Conservation (phyloP, 495 filamentous ascomycete species). For the Tetracladium setigerum region DNA sequence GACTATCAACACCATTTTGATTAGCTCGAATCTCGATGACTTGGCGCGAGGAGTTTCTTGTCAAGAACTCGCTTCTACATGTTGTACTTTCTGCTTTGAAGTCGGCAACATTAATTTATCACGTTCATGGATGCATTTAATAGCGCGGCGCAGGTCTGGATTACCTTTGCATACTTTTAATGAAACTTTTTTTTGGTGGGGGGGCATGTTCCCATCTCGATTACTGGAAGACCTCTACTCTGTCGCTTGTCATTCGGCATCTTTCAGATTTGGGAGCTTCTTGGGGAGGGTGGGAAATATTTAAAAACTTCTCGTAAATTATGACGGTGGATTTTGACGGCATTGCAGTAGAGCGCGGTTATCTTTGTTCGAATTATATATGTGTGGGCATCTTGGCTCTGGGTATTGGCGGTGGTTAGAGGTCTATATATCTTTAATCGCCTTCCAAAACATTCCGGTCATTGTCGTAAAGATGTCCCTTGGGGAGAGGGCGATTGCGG, state of each 20-base stretch:
- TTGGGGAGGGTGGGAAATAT: background rate
- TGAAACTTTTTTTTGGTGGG: background rate
- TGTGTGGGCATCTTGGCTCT: too few species aligned
- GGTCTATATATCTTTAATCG: too few species aligned
- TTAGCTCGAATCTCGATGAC: background rate
- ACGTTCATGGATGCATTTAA: slow-evolving; percentile 13
- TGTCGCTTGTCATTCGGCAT: background rate
- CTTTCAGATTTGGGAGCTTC: background rate
- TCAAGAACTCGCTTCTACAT: background rate
- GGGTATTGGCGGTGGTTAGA: too few species aligned
- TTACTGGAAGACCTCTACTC: slow-evolving; percentile 11
- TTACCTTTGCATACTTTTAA: slow-evolving; percentile 17
- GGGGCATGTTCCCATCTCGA: background rate
- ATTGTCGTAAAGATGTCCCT: too few species aligned
- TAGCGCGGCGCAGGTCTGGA: slow-evolving; percentile 20
- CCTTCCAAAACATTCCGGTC: too few species aligned
- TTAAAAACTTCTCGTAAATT: slow-evolving; percentile 3
- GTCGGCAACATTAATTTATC: slow-evolving; percentile 1
- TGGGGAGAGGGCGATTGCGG: too few species aligned
- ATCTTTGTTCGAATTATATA: too few species aligned
- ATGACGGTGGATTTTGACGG: slow-evolving; percentile 11
- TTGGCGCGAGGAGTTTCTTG: background rate
- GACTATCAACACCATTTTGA: slow-evolving; percentile 74
- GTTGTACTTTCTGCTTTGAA: background rate
- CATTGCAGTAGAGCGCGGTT: slow-evolving; percentile 8